Evolutionary conservation across 139 green algal genomes (phyloP).

Genomic region (Yamagishiella unicocca): DNA sequence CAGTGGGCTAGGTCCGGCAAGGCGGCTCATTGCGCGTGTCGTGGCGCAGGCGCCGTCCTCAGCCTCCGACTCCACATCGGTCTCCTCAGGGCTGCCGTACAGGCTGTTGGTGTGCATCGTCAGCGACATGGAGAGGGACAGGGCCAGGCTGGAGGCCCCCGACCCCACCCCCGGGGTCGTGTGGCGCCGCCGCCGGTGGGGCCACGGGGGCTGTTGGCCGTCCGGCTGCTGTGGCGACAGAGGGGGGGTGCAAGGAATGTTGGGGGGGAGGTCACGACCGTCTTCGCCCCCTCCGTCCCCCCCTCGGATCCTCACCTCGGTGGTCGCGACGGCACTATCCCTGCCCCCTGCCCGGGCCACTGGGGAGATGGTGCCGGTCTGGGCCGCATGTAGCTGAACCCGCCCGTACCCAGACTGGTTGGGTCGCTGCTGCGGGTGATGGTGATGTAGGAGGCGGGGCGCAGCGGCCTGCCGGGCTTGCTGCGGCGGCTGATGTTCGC

Average conservation of each 20-base stretch:
- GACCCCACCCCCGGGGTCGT: background rate
- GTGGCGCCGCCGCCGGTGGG: background rate
- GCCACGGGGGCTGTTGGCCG: background rate
- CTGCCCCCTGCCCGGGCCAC: background rate
- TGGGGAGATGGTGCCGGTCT: background rate
- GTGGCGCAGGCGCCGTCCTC: background rate
- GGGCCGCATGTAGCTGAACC: background rate
- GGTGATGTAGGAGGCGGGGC: background rate
- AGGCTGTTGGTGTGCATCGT: background rate
- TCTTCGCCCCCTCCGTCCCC: background rate
- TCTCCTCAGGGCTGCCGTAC: background rate
- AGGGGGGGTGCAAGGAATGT: background rate
- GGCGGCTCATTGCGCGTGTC: background rate
- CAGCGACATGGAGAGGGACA: background rate
- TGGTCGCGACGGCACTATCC: background rate
- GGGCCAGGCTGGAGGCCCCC: background rate
- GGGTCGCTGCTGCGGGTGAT: background rate
- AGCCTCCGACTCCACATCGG: background rate
- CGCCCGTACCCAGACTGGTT: background rate
- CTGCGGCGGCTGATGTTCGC: background rate
- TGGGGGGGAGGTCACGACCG: background rate
- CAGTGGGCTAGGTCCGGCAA: background rate
- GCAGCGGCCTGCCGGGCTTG: background rate
- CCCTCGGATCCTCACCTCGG: background rate
- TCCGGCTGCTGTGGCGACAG: background rate